These are phyloP conservation scores for Neocucurbitaria cava DNA, from an alignment of 2,329 filamentous ascomycete genomes.

Conservation along the genomic window DNA sequence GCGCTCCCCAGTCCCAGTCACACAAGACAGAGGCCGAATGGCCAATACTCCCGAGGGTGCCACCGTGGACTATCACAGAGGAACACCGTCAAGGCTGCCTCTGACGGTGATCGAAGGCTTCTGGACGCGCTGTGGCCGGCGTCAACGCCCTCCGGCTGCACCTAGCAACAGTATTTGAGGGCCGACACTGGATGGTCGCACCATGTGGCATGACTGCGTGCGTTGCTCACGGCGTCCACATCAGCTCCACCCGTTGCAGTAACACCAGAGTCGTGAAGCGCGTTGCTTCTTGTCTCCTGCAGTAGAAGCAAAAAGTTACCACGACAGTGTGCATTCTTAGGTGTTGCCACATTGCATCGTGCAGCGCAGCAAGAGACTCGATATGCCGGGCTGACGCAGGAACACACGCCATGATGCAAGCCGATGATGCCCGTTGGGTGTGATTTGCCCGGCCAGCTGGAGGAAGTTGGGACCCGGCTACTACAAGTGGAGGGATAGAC, in stretches of 20 bases:
- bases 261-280: constrained; percentile 15
- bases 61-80: constrained; percentile 30
- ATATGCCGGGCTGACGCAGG: constrained; percentile 36
- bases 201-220: constrained; percentile 23
- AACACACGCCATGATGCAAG: constrained; percentile 36
- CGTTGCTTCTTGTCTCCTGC: constrained; percentile 13
- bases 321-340: neutral
- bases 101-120: constrained; percentile 13
- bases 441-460: constrained; percentile 42
- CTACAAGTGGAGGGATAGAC: constrained; percentile 34
- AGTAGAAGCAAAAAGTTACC: constrained; percentile 16
- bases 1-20: constrained; percentile 21
- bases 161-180: constrained; percentile 22
- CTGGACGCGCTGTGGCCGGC: constrained; percentile 33
- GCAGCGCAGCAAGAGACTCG: constrained; percentile 24
- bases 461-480: constrained; percentile 22
- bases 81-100: constrained; percentile 20
- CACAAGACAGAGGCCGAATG: constrained; percentile 35
- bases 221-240: constrained; percentile 15
- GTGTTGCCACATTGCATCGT: constrained; percentile 22
- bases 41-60: constrained; percentile 33
- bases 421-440: constrained; percentile 27
- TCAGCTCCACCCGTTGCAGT: constrained; percentile 10
- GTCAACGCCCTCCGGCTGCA: constrained; percentile 13
- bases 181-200: constrained; percentile 8